Percentiles rank a stretch among this genome's conserved stretches.
Evolutionary conservation across 768 basidiomycete species (phyloP).

Genomic region (Pleurotus sapidus): DNA sequence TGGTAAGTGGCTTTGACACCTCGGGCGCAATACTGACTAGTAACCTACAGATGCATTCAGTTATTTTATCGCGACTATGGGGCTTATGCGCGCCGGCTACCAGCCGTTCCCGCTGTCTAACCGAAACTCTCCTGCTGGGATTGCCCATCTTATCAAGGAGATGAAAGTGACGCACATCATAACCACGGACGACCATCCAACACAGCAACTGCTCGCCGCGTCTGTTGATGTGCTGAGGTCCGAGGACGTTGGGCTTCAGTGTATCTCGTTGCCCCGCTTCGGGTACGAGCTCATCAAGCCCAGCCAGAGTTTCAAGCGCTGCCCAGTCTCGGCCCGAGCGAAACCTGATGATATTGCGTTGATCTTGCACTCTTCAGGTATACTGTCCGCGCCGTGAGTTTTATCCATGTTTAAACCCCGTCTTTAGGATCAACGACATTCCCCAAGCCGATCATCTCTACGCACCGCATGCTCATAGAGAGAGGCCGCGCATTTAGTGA

Average conservation of each 20-base stretch:
- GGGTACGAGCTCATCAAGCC: too few relatives aligned
- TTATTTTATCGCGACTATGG: slow-evolving; percentile 26
- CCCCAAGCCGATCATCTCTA: slow-evolving; percentile 20
- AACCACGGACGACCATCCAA: too few relatives aligned
- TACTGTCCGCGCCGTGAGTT: not conserved
- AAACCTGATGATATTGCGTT: not conserved
- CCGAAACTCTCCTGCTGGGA: slow-evolving; percentile 41
- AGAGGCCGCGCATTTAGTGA: slow-evolving; percentile 1
- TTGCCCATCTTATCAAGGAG: slow-evolving; percentile 33
- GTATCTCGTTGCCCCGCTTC: too few relatives aligned
- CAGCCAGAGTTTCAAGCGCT: too few relatives aligned
- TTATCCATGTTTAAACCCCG: not conserved
- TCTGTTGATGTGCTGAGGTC: too few relatives aligned
- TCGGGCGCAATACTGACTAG: too few relatives aligned
- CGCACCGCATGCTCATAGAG: slow-evolving; percentile 12
- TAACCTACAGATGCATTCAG: slow-evolving; percentile 35
- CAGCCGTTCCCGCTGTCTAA: slow-evolving; percentile 31
- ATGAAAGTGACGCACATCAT: too few relatives aligned
- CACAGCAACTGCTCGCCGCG: too few relatives aligned
- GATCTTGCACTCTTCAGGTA: slow-evolving; percentile 6
- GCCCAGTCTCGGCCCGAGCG: too few relatives aligned
- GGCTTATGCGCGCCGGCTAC: slow-evolving; percentile 33
- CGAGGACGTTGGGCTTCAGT: too few relatives aligned
- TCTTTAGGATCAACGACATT: slow-evolving; percentile 21
- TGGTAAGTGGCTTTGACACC: too few relatives aligned